These are phyloP conservation scores for Sordariomycetes sp. DNA, from an alignment of 2,329 filamentous ascomycete genomes.

Conservation along the genomic window DNA sequence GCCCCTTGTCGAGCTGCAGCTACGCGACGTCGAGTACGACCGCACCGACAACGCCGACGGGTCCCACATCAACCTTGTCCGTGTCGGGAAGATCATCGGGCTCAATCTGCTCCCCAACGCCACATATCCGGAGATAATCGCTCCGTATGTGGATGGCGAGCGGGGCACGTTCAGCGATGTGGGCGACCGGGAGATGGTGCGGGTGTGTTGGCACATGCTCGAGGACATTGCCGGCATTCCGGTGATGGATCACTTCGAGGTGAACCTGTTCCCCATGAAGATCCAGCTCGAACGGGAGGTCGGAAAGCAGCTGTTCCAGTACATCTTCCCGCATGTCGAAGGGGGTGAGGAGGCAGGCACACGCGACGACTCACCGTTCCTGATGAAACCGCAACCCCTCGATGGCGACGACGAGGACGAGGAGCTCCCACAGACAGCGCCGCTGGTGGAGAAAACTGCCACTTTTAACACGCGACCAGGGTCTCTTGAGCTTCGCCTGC, in stretches of 20 bases:
- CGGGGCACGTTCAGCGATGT: conserved; percentile 29
- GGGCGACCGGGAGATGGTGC: conserved; percentile 72
- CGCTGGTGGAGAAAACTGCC: conserved; percentile 32
- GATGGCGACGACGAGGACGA: conserved; percentile 37
- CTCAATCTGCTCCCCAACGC: conserved; percentile 85
- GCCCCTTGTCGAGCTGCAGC: conserved; percentile 83
- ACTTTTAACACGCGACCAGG: conserved; percentile 54
- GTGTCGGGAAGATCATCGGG: conserved; percentile 78
- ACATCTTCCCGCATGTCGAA: conserved; percentile 84
- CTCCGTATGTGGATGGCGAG: conserved; percentile 69
- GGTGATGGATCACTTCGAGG: conserved; percentile 93
- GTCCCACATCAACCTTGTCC: conserved; percentile 86
- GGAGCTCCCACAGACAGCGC: conserved; percentile 22
- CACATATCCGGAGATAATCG: conserved; percentile 92
- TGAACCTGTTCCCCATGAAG: conserved; percentile 85
- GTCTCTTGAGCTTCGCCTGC: conserved; percentile 70
- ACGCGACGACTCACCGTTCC: conserved; percentile 52
- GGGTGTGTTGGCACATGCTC: conserved; percentile 95
- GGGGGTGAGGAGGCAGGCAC: conserved; percentile 29
- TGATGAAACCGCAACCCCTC: conserved; percentile 32
- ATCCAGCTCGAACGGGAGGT: conserved; percentile 89
- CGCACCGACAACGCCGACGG: conserved; percentile 95
- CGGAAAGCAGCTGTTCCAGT: conserved; percentile 88
- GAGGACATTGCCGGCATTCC: conserved; percentile 96
- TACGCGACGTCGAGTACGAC: conserved; percentile 85